A percentile compares a stretch with the other conserved stretches of the same genome.
Conservation (phyloP, 2,329 filamentous ascomycete species). For the Pseudogymnoascus sp. region DNA sequence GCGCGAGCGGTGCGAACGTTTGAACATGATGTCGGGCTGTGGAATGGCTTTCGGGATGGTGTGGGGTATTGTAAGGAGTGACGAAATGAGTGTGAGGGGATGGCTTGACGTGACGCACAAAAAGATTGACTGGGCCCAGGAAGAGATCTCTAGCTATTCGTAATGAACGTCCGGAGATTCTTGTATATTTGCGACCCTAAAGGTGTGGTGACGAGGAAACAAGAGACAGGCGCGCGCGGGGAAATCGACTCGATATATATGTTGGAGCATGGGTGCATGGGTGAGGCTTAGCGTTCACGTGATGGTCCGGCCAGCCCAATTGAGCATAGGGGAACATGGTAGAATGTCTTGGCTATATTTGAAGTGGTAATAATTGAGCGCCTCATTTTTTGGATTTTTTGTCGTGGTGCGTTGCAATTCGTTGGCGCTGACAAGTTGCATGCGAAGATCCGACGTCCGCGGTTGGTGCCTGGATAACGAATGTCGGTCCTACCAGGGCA, state of each 20-base stretch:
- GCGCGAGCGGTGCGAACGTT: conserved; percentile 77
- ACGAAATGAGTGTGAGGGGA: conserved; percentile 27
- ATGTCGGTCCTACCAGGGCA: neutral
- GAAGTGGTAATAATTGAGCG: neutral
- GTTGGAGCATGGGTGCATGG: conserved; percentile 3
- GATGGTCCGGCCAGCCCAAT: conserved; percentile 2
- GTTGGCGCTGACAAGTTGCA: neutral
- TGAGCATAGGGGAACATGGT: neutral
- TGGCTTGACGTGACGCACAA: conserved; percentile 28
- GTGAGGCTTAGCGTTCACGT: conserved; percentile 8
- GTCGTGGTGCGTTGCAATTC: conserved; percentile 8
- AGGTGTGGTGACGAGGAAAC: conserved; percentile 27
- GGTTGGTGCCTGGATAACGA: conserved; percentile 7
- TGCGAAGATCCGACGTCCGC: neutral
- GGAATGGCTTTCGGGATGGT: conserved; percentile 16
- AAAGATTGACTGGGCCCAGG: conserved; percentile 31
- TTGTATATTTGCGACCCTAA: conserved; percentile 28
- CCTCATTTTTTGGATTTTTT: conserved; percentile 7
- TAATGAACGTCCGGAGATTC: conserved; percentile 30
- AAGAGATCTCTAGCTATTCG: conserved; percentile 28
- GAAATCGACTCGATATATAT: conserved; percentile 14
- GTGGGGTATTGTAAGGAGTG: conserved; percentile 22
- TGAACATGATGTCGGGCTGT: conserved; percentile 60
- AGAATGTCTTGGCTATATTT: neutral
- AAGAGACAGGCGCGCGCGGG: conserved; percentile 11